Conservation (phyloP, 768 basidiomycete species). For the Russula compacta region DNA sequence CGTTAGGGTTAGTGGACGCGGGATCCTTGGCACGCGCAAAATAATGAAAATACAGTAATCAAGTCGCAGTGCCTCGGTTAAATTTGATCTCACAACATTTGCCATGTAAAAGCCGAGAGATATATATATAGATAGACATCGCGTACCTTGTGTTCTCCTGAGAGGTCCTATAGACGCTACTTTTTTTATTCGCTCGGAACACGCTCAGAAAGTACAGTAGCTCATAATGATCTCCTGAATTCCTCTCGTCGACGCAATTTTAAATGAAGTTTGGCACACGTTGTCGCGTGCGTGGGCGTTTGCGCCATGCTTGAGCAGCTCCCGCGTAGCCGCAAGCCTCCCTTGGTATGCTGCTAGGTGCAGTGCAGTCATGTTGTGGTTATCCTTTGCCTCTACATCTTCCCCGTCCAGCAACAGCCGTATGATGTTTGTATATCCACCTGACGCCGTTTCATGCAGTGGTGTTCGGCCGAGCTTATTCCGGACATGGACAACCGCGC, state of each 20-base stretch:
- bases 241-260: neutral
- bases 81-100: neutral
- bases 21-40: neutral
- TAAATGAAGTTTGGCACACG: neutral
- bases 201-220: neutral
- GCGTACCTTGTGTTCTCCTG: neutral
- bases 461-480: neutral
- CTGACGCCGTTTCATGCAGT: neutral
- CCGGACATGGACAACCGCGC: neutral
- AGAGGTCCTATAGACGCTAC: neutral
- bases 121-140: neutral
- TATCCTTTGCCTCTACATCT: neutral
- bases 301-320: neutral
- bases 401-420: neutral
- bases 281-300: neutral
- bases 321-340: neutral
- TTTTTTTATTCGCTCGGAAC: neutral
- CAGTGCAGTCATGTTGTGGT: neutral
- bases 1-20: too few species aligned
- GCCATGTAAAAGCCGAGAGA: neutral
- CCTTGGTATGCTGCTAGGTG: neutral
- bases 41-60: neutral
- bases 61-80: neutral
- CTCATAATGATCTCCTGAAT: too few species aligned
- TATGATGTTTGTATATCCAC: neutral